phyloP scores from a whole-genome alignment of 2,329 filamentous ascomycete species.

The Fusarium dlaminii region DNA sequence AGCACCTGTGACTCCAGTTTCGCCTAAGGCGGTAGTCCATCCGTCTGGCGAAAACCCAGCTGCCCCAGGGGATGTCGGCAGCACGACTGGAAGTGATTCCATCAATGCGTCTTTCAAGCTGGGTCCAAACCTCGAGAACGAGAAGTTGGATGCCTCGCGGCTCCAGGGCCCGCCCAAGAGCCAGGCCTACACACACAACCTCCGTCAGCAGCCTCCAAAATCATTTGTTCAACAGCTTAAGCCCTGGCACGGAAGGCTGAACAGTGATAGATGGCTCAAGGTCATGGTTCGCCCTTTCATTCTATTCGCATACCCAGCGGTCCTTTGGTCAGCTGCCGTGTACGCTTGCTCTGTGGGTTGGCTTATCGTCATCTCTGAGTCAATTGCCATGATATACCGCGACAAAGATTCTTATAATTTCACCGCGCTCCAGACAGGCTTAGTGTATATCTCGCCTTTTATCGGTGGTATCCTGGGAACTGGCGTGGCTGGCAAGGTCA shows the following conservation, averaged over 20 bases:
- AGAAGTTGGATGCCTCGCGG: constrained; percentile 52
- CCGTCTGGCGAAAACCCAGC: not conserved
- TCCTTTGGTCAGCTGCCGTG: constrained; percentile 86
- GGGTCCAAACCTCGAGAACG: constrained; percentile 52
- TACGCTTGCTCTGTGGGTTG: constrained; percentile 92
- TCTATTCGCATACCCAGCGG: constrained; percentile 85
- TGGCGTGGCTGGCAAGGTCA: constrained; percentile 87
- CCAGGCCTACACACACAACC: constrained; percentile 73
- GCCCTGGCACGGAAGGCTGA: constrained; percentile 81
- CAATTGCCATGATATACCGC: constrained; percentile 82
- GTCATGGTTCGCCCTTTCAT: constrained; percentile 84
- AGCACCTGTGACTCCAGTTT: not conserved
- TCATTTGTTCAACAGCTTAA: constrained; percentile 79
- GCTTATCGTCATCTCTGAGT: constrained; percentile 94
- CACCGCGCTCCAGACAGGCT: constrained; percentile 78
- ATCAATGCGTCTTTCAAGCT: constrained; percentile 38
- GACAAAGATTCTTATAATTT: constrained; percentile 79
- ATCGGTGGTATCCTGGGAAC: constrained; percentile 90
- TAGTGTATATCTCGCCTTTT: constrained; percentile 92
- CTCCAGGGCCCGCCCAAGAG: constrained; percentile 48
- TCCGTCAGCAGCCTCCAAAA: constrained; percentile 72
- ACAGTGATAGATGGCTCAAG: constrained; percentile 80
- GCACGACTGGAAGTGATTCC: constrained; percentile 31
- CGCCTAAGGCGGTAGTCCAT: not conserved
- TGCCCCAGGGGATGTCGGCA: constrained; percentile 1